These are phyloP conservation scores for Fusarium luffae DNA, from an alignment of 2,329 filamentous ascomycete species.

Conservation along the genomic window DNA sequence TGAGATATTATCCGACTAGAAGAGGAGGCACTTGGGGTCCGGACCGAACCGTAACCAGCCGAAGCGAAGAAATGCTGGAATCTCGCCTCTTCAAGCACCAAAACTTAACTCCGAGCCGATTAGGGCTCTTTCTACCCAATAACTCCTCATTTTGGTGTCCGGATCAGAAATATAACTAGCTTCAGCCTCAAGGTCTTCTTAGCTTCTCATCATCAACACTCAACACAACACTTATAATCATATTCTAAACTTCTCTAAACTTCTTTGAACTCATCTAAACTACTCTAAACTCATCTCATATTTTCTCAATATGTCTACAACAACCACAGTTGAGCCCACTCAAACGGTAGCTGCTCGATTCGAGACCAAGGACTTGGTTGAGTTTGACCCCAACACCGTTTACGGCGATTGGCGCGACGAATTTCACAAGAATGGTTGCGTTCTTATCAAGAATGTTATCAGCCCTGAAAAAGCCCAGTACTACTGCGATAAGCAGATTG, in stretches of 20 bases:
- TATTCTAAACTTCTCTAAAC: not conserved
- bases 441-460: slow-evolving; percentile 42
- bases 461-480: slow-evolving; percentile 37
- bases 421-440: slow-evolving; percentile 41
- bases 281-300: too few species aligned
- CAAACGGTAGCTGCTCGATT: slow-evolving; percentile 37
- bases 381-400: slow-evolving; percentile 31
- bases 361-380: slow-evolving; percentile 40
- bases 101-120: slow-evolving; percentile 10
- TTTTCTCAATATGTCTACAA: slow-evolving; percentile 21
- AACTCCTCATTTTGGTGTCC: slow-evolving; percentile 5
- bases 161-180: slow-evolving; percentile 28
- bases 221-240: not conserved
- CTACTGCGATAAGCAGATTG: slow-evolving; percentile 42
- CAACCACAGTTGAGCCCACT: slow-evolving; percentile 26
- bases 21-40: slow-evolving; percentile 1
- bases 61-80: slow-evolving; percentile 3
- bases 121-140: not conserved
- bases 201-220: slow-evolving; percentile 25
- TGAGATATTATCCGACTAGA: slow-evolving; percentile 1
- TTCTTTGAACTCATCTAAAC: not conserved
- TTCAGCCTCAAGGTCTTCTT: slow-evolving; percentile 31
- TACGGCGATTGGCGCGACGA: slow-evolving; percentile 42
- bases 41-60: slow-evolving; percentile 7
- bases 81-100: not conserved